Percentiles rank a stretch among this genome's conserved stretches.
Conservation (phyloP, 257 asterid genomes). For the Solanum pennellii region DNA sequence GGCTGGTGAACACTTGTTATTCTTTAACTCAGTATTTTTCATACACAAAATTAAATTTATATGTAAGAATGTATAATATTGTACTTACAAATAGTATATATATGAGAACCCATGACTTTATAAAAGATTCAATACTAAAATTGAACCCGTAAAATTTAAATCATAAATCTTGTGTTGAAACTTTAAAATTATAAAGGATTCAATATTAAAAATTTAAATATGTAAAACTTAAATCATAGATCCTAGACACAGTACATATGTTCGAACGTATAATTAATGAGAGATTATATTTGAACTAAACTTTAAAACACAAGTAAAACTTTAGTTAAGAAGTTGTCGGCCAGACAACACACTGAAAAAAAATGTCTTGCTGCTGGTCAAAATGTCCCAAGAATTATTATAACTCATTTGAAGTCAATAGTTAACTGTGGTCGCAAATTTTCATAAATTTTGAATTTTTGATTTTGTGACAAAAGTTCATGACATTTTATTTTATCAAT, state of each 20-base stretch:
- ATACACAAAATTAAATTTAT: too few relatives aligned
- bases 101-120: too few relatives aligned
- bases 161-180: too few relatives aligned
- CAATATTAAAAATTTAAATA: too few relatives aligned
- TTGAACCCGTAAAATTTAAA: background rate
- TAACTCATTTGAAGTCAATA: background rate
- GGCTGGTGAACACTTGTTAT: background rate
- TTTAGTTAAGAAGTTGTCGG: background rate
- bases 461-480: background rate
- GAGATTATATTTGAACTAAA: background rate
- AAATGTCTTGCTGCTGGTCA: background rate
- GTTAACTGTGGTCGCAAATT: background rate
- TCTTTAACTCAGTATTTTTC: background rate
- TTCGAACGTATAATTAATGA: background rate
- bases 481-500: too few relatives aligned
- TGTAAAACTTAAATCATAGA: background rate
- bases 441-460: background rate
- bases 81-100: too few relatives aligned
- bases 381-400: background rate
- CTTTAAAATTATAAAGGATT: too few relatives aligned
- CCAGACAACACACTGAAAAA: background rate
- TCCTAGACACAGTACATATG: background rate
- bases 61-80: too few relatives aligned
- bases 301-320: background rate
- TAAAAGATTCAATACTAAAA: too few relatives aligned